Conservation (phyloP, 2,329 filamentous ascomycete species). For the Rhexocercosporidium sp. region DNA sequence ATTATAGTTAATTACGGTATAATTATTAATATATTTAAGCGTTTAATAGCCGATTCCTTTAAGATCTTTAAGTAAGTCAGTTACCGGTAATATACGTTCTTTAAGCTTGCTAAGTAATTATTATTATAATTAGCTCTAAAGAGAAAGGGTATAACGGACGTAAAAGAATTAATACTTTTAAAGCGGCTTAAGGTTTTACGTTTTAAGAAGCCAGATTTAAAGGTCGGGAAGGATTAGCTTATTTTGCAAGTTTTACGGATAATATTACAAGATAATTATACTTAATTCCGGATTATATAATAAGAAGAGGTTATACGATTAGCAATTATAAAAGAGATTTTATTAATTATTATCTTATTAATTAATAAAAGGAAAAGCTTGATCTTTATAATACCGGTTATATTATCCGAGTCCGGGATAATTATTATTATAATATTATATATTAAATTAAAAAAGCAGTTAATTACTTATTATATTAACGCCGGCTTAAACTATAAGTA, state of each 20-base stretch:
- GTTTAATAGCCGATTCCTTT: conserved; percentile 21
- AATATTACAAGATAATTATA: neutral
- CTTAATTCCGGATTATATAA: neutral
- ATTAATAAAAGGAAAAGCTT: neutral
- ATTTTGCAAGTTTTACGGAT: neutral
- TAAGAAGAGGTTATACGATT: neutral
- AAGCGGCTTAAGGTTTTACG: neutral
- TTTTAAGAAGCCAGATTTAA: neutral
- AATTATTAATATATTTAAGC: too few species aligned
- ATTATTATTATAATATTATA: neutral
- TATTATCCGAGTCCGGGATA: neutral
- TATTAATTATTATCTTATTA: neutral
- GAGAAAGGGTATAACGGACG: neutral
- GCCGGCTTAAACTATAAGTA: conserved; percentile 6
- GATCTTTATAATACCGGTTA: neutral
- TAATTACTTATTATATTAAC: neutral
- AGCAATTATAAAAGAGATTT: neutral
- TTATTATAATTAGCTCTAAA: conserved; percentile 6
- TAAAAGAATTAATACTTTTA: neutral
- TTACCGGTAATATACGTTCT: conserved; percentile 21
- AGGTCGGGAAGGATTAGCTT: neutral
- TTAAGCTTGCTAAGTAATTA: conserved; percentile 2
- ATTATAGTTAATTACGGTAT: too few species aligned
- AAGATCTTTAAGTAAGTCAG: conserved; percentile 24
- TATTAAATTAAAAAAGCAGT: neutral